Evolutionary conservation across 768 basidiomycete species (phyloP).

Genomic region (Pleurotus tuoliensis): DNA sequence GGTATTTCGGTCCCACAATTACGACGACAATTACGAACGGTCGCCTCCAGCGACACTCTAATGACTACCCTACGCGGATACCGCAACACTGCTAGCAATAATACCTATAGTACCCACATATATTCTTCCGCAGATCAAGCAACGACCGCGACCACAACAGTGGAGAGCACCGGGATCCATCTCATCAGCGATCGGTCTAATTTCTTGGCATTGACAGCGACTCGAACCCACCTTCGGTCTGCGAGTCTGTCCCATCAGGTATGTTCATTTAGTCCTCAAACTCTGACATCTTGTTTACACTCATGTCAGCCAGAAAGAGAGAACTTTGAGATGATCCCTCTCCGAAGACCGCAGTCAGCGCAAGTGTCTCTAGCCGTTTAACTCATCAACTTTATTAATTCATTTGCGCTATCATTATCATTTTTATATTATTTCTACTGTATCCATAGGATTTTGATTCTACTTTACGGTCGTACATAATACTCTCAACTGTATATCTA

Average conservation of each 20-base stretch:
- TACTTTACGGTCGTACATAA: neutral
- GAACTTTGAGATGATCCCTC: conserved; percentile 2
- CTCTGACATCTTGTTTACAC: no score
- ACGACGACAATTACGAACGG: neutral
- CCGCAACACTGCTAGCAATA: neutral
- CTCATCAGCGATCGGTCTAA: neutral
- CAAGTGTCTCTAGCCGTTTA: neutral
- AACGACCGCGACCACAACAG: neutral
- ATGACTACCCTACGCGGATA: neutral
- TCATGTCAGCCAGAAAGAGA: neutral
- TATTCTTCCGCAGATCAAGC: neutral
- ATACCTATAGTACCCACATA: neutral
- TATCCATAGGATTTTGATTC: neutral
- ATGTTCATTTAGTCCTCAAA: no score
- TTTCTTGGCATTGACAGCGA: neutral
- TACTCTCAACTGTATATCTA: neutral
- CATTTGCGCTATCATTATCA: neutral
- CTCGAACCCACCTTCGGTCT: no score
- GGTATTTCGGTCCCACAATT: neutral
- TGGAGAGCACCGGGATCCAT: neutral
- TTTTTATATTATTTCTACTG: neutral
- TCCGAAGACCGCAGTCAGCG: neutral
- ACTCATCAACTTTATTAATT: neutral
- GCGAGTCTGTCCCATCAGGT: no score
- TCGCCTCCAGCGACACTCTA: neutral